These are phyloP conservation scores for Maudiozyma serrabonitensis DNA, from an alignment of 805 yeast genomes.

Conservation along the genomic window DNA sequence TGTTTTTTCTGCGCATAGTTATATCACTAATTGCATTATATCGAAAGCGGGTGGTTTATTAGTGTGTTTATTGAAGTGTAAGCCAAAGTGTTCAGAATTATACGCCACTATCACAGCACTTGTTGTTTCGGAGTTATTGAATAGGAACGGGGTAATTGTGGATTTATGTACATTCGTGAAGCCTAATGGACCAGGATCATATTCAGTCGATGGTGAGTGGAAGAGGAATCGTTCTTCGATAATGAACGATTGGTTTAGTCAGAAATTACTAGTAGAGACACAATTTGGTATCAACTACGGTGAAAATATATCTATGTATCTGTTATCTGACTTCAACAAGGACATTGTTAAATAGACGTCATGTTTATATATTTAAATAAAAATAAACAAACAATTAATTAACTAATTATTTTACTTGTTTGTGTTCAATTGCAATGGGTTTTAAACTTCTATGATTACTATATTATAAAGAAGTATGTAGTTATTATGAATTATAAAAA, in stretches of 20 bases:
- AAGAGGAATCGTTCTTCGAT: conserved; percentile 68
- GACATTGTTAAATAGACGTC: conserved; percentile 1
- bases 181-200: conserved; percentile 28
- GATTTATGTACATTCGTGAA: conserved; percentile 78
- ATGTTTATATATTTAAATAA: no score
- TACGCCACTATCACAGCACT: conserved; percentile 71
- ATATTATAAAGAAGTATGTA: neutral
- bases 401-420: no score
- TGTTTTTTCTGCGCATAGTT: conserved; percentile 41
- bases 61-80: conserved; percentile 62
- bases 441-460: neutral
- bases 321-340: conserved; percentile 45
- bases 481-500: neutral
- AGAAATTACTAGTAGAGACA: conserved; percentile 34
- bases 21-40: conserved; percentile 46
- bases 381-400: no score
- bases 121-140: conserved; percentile 66
- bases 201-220: conserved; percentile 36
- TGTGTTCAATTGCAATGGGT: neutral
- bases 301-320: conserved; percentile 49
- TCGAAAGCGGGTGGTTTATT: conserved; percentile 77
- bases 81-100: conserved; percentile 35
- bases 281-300: conserved; percentile 57
- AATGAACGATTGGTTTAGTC: conserved; percentile 45
- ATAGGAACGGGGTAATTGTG: conserved; percentile 69